Base-by-base conservation (phyloP, 441 rosid species). In the Adansonia grandidieri region DNA sequence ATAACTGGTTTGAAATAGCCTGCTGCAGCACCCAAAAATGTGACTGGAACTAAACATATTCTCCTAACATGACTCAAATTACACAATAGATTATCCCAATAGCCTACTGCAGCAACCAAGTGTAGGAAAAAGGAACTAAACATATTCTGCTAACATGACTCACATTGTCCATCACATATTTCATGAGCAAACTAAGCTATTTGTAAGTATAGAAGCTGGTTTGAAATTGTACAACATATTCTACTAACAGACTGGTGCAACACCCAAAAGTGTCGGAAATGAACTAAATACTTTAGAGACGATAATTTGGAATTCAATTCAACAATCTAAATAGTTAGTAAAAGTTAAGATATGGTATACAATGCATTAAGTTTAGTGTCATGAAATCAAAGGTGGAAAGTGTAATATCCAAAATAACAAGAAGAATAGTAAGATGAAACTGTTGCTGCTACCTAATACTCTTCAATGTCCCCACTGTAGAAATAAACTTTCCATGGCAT, bases 371-470 rank as follows among this genome's bases (percentile, higher is more conserved):
- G 37, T 48, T 7, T 22, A 68, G 73, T 69, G 48, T 69, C 73
- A 22, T 20, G 19, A 47, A 47, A 22, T 14, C 19, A 48, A 70
- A 70, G 37, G 19, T 70, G 44, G 58, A 22, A 48, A 48, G 58
- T 70, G 40, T 14, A 70, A 22, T 50, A 70, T 50, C 44, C 24
- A 69, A 48, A 22, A 70, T 19, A 70, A 70, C 44, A 20, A 56
- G 24, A 47, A 62, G 42, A 62, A 63, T 6, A 22, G 44, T 48
- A 50, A 22, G 58, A 48, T 48, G 51, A 42, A 66, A 44, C 28
- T 6, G 9, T 42, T 8, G 19, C 42, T 6, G 19, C 19, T 1
- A 69, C 19, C 73, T 47, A 47, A 47, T 11, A 47, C 37, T 24
- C 19, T 45, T 69, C 42, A 47, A 69, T 20, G 37, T 47, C 56